A percentile compares a stretch with the other conserved stretches of the same genome.
These are phyloP conservation scores for Phylloporus rhodoxanthus DNA, from an alignment of 768 basidiomycete species.

Conservation along the genomic window DNA sequence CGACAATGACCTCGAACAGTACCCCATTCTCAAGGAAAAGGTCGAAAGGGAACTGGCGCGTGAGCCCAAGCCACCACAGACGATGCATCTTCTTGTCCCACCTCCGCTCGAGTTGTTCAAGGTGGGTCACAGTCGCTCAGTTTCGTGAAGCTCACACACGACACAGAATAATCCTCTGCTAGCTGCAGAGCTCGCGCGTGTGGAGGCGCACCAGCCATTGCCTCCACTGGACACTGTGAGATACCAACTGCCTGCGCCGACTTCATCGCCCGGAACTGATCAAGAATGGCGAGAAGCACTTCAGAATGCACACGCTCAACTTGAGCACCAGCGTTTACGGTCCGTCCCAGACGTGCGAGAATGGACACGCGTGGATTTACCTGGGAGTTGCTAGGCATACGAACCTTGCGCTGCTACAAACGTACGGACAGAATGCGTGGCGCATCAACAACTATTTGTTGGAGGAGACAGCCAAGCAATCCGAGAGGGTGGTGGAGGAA, in stretches of 20 bases:
- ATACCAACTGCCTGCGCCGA: slow-evolving; percentile 69
- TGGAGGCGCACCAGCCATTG: slow-evolving; percentile 62
- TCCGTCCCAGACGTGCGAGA: slow-evolving; percentile 26
- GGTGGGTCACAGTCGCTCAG: slow-evolving; percentile 38
- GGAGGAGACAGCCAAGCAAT: slow-evolving; percentile 67
- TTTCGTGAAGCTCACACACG: not conserved
- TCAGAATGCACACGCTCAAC: slow-evolving; percentile 71
- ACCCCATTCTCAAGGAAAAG: slow-evolving; percentile 63
- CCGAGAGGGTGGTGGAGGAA: slow-evolving; percentile 70
- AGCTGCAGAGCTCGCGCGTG: slow-evolving; percentile 66
- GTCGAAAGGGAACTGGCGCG: slow-evolving; percentile 72
- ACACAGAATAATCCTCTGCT: slow-evolving; percentile 62
- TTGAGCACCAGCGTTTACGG: slow-evolving; percentile 83
- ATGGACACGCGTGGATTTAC: slow-evolving; percentile 1
- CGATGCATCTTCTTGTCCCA: slow-evolving; percentile 69
- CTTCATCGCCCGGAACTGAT: slow-evolving; percentile 55
- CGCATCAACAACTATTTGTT: slow-evolving; percentile 85
- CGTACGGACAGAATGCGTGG: slow-evolving; percentile 89
- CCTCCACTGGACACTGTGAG: slow-evolving; percentile 64
- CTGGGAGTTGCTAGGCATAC: slow-evolving; percentile 50
- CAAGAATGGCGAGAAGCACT: slow-evolving; percentile 73
- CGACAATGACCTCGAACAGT: slow-evolving; percentile 83
- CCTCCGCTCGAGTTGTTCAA: slow-evolving; percentile 60
- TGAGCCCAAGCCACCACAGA: slow-evolving; percentile 55
- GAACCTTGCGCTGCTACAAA: slow-evolving; percentile 76